Evolutionary conservation across 768 basidiomycete species (phyloP).

Genomic region (Mycena chlorophos): DNA sequence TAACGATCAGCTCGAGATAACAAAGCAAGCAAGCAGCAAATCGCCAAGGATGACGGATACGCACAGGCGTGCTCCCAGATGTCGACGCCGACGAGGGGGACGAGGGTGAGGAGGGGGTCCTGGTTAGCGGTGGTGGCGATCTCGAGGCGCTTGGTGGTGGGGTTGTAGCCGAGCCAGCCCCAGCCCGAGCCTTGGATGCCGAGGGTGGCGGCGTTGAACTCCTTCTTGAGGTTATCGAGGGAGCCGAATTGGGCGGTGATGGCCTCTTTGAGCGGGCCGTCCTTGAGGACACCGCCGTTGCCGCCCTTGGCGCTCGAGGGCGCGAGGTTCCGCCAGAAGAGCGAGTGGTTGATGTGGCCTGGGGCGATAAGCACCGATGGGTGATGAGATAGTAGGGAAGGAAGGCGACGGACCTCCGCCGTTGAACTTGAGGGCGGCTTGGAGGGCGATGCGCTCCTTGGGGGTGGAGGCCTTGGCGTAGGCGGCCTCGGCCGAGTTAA

Average conservation of each 20-base stretch:
- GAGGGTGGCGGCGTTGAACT: slow-evolving; percentile 83
- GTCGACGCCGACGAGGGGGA: slow-evolving; percentile 23
- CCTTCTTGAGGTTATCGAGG: slow-evolving; percentile 69
- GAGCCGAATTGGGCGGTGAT: slow-evolving; percentile 66
- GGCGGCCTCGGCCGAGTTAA: slow-evolving; percentile 84
- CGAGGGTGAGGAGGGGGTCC: slow-evolving; percentile 74
- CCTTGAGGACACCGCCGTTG: slow-evolving; percentile 55
- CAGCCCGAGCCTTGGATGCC: slow-evolving; percentile 93
- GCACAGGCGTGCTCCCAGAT: slow-evolving; percentile 23
- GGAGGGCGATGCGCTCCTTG: slow-evolving; percentile 83
- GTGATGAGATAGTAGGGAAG: background rate
- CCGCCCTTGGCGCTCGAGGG: slow-evolving; percentile 55
- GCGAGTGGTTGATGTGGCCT: slow-evolving; percentile 93
- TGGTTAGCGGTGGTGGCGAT: slow-evolving; percentile 93
- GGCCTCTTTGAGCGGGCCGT: slow-evolving; percentile 67
- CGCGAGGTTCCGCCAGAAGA: slow-evolving; percentile 95
- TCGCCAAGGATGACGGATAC: slow-evolving; percentile 86
- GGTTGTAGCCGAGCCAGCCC: slow-evolving; percentile 91
- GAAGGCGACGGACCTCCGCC: slow-evolving; percentile 72
- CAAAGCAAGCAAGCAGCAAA: no score
- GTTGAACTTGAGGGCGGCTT: slow-evolving; percentile 93
- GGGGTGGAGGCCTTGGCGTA: slow-evolving; percentile 68
- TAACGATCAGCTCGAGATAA: slow-evolving; percentile 82
- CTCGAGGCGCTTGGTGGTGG: slow-evolving; percentile 69
- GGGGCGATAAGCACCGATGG: slow-evolving; percentile 22